These are phyloP conservation scores for Pythium myriotylum DNA, from an alignment of 352 stramenopile genomes.

Conservation along the genomic window DNA sequence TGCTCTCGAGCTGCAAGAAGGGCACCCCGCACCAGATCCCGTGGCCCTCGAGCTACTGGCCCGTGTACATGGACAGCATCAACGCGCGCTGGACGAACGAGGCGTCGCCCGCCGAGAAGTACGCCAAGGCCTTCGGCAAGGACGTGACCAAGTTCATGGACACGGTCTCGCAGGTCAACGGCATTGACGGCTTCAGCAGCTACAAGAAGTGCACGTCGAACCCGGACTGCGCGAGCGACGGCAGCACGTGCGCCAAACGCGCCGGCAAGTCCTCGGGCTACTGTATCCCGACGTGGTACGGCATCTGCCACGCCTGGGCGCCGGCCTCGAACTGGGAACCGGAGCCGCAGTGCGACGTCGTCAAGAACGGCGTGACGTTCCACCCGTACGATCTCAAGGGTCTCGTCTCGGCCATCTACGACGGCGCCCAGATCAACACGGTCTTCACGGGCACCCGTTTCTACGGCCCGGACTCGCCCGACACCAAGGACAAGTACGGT, in stretches of 20 bases:
- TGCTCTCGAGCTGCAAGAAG: conserved; percentile 12
- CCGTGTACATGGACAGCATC: conserved; percentile 63
- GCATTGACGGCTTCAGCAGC: conserved; percentile 1
- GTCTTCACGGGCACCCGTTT: conserved; percentile 49
- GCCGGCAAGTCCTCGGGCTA: neutral
- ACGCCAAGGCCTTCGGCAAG: conserved; percentile 25
- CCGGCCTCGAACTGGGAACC: conserved; percentile 3
- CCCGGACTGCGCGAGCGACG: conserved; percentile 1
- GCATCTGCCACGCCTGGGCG: conserved; percentile 20
- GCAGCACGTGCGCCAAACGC: conserved; percentile 13
- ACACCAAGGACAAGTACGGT: conserved; percentile 50
- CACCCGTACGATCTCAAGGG: conserved; percentile 24
- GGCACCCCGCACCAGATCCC: neutral
- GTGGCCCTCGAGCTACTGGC: conserved; percentile 52
- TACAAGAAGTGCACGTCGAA: conserved; percentile 16
- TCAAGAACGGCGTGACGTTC: conserved; percentile 45
- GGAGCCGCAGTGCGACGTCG: conserved; percentile 16
- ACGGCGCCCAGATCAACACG: conserved; percentile 27
- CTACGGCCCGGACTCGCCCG: conserved; percentile 35
- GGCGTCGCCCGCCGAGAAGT: conserved; percentile 29
- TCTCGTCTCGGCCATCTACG: conserved; percentile 18
- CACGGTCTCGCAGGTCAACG: conserved; percentile 20
- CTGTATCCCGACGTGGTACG: conserved; percentile 21
- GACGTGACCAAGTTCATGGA: conserved; percentile 26
- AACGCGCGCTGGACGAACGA: conserved; percentile 40